Base-by-base conservation (phyloP, 2,329 filamentous ascomycete genomes). In the Talaromyces marneffei region DNA sequence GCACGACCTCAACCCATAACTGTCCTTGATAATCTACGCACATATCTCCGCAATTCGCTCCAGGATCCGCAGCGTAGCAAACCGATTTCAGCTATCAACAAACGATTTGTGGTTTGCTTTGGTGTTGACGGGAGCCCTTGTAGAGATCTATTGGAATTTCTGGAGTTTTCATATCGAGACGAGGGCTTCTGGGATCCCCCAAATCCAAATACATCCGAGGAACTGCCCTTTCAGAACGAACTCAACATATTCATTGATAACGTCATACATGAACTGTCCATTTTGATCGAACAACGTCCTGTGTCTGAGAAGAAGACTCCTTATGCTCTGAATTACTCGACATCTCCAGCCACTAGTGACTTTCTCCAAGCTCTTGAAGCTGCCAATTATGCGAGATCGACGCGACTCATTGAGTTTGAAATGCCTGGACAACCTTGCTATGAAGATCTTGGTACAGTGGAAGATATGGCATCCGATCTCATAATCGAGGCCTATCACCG, bases 91-190 rank as follows among this genome's bases (percentile, higher is more conserved):
- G 75, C 81, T 7, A 72, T 80, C 16, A 89, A 90, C 68, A 86
- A 87, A 69, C 82, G 83, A 61, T 90, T 88, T 65, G 77, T 84
- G 66, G 78, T 84, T 63, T 82, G 82, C 1, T 87, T 89, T 70
- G 86, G 85, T 9, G 75, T 80, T 44, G 84, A 87, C 46, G 78
- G 78, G 37, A 66, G 60, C 40, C 71, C 77, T 54, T 89, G 86
- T 69, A 78, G 80, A 65, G 75, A 79, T 10, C 70, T 90, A 29
- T 74, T 90, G 18, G 75, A 80, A 60, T 81, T 79, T 50, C 69
- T 89, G 35, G 85, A 83, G 1, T 90, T 89, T 67, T 75, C 68
- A 27, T 74, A 70, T 37, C 74, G 77, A 64, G 69, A 72, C 23
- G 71, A 75, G 29, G 71, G 71, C n/a, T 71, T 68, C 55, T 81